Conservation (phyloP, 2,329 filamentous ascomycete species). For the Akanthomyces dipterigenus region DNA sequence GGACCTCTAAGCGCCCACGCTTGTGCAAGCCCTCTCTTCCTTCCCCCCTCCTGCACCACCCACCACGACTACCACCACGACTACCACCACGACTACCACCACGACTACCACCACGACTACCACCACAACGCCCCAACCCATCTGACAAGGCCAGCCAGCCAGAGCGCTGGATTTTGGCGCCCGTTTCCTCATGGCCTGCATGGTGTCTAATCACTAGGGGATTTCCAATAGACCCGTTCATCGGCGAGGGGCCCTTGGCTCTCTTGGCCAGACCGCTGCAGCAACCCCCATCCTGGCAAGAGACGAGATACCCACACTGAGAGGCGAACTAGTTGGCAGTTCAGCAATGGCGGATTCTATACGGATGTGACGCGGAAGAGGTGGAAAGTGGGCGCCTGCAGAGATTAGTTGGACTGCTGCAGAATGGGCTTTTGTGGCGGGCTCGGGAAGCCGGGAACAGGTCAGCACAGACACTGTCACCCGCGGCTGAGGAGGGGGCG, state of each 20-base stretch:
- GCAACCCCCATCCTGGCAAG: too few species aligned
- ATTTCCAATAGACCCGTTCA: too few species aligned
- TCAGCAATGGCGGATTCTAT: too few species aligned
- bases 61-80: not conserved
- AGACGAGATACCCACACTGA: too few species aligned
- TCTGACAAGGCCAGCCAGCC: not conserved
- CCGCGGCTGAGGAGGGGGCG: not conserved
- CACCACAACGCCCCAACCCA: not conserved
- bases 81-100: not conserved
- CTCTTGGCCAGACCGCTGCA: not conserved
- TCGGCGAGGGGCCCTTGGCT: not conserved
- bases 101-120: not conserved
- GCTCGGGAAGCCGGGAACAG: not conserved
- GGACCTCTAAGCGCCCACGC: constrained; percentile 3
- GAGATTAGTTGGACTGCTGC: not conserved
- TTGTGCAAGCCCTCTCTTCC: not conserved
- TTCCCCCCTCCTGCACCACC: not conserved
- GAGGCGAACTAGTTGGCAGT: too few species aligned
- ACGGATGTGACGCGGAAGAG: not conserved
- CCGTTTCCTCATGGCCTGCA: constrained; percentile 1
- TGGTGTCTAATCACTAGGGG: too few species aligned
- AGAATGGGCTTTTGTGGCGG: not conserved
- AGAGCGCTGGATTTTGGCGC: not conserved
- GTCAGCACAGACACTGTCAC: not conserved
- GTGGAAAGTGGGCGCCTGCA: constrained; percentile 5